Conservation (phyloP, 225 moss, liverwort and hornwort genomes). For the Pseudoscleropodium purum region DNA sequence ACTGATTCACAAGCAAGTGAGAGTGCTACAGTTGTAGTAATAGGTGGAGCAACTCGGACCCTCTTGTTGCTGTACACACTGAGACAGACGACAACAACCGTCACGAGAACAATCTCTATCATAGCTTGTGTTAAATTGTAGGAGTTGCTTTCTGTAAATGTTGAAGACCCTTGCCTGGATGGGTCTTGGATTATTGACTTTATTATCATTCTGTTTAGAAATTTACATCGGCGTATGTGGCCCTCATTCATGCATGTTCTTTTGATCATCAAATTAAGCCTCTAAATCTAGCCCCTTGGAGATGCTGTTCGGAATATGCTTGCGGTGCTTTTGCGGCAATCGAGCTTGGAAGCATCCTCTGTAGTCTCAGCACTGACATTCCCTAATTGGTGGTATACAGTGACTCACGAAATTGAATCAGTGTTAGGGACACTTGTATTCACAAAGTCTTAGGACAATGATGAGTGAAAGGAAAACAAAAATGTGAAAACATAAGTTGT, state of each 20-base stretch:
- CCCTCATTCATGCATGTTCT: not conserved
- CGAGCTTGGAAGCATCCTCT: not conserved
- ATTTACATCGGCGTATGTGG: not conserved
- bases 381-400: not conserved
- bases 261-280: not conserved
- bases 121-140: conserved; percentile 23
- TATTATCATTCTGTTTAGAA: conserved; percentile 12
- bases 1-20: conserved; percentile 21
- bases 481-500: too few species aligned
- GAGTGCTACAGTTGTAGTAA: conserved; percentile 13
- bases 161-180: conserved; percentile 3
- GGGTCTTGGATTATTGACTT: conserved; percentile 18
- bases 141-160: conserved; percentile 40
- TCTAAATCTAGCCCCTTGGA: not conserved
- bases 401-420: too few species aligned
- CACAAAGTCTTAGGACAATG: too few species aligned
- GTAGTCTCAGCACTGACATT: not conserved
- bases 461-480: too few species aligned
- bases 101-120: conserved; percentile 24
- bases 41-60: conserved; percentile 35
- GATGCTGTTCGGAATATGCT: conserved; percentile 2
- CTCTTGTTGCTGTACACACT: conserved; percentile 27
- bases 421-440: too few species aligned
- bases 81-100: conserved; percentile 18
- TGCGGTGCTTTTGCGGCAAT: not conserved